These are phyloP conservation scores for Peniophora sp. DNA, from an alignment of 1,284 basidiomycete species.

Conservation along the genomic window DNA sequence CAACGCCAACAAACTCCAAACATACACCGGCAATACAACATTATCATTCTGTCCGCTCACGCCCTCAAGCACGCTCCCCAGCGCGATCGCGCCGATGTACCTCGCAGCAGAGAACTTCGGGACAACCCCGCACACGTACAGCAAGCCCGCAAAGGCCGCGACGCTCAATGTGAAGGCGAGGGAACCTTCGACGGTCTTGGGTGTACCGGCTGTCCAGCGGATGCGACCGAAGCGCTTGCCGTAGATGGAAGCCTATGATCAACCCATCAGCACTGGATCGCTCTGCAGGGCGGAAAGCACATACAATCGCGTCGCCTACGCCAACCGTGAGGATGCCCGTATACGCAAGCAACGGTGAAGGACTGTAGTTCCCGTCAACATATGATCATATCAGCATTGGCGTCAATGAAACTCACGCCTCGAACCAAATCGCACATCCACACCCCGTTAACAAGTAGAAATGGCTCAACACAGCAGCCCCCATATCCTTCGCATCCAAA, in stretches of 20 bases:
- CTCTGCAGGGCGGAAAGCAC: conserved; percentile 18
- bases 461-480: conserved; percentile 94
- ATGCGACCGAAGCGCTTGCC: conserved; percentile 77
- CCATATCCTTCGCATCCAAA: conserved; percentile 90
- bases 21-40: conserved; percentile 81
- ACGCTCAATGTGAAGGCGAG: conserved; percentile 76
- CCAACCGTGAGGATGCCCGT: conserved; percentile 91
- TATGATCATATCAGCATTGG: neutral
- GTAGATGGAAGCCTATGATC: conserved; percentile 76
- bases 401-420: conserved; percentile 55
- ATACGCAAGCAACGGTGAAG: conserved; percentile 66
- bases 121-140: conserved; percentile 64
- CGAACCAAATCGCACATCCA: conserved; percentile 90
- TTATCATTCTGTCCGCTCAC: conserved; percentile 93
- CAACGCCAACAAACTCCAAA: conserved; percentile 74
- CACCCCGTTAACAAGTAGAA: conserved; percentile 97
- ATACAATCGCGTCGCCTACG: conserved; percentile 86
- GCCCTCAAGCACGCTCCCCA: conserved; percentile 77
- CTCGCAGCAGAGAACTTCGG: conserved; percentile 62
- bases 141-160: conserved; percentile 55
- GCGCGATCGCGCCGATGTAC: conserved; percentile 45
- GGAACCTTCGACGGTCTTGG: conserved; percentile 92
- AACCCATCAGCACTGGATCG: neutral
- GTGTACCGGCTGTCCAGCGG: conserved; percentile 77
- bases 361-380: conserved; percentile 32